These are phyloP conservation scores for Hypericum perforatum DNA, from an alignment of 345 rosid genomes.

Conservation along the genomic window DNA sequence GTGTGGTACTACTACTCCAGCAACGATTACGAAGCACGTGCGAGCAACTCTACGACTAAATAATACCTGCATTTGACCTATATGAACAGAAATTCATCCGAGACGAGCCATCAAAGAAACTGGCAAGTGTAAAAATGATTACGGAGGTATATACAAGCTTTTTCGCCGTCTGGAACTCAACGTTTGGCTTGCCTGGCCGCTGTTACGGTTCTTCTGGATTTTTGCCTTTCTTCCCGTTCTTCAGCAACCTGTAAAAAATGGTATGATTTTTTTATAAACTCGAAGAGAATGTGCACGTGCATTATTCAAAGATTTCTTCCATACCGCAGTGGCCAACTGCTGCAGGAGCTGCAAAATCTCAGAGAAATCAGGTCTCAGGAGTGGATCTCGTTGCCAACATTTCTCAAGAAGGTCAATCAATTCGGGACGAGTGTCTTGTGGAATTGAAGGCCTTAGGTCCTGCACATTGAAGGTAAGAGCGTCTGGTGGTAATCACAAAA, in stretches of 20 bases:
- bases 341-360: constrained; percentile 39
- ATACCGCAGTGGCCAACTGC: constrained; percentile 24
- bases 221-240: constrained; percentile 11
- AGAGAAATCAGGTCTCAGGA: constrained; percentile 50
- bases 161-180: neutral
- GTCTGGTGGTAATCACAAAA: too few species aligned
- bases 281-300: neutral
- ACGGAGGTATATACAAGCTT: neutral
- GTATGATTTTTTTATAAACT: neutral
- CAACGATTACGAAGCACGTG: too few species aligned
- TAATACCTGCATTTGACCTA: too few species aligned
- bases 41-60: too few species aligned
- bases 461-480: constrained; percentile 4
- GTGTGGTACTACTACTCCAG: too few species aligned
- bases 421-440: constrained; percentile 34
- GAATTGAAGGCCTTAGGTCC: constrained; percentile 58
- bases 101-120: neutral
- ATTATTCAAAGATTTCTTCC: constrained; percentile 3
- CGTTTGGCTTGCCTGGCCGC: constrained; percentile 3
- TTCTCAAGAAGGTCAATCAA: constrained; percentile 40
- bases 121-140: neutral
- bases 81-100: neutral
- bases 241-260: constrained; percentile 18
- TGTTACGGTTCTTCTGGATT: constrained; percentile 7
- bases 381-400: constrained; percentile 60